phyloP scores from a whole-genome alignment of 306 rosid genomes.

The Nissolia schottii region DNA sequence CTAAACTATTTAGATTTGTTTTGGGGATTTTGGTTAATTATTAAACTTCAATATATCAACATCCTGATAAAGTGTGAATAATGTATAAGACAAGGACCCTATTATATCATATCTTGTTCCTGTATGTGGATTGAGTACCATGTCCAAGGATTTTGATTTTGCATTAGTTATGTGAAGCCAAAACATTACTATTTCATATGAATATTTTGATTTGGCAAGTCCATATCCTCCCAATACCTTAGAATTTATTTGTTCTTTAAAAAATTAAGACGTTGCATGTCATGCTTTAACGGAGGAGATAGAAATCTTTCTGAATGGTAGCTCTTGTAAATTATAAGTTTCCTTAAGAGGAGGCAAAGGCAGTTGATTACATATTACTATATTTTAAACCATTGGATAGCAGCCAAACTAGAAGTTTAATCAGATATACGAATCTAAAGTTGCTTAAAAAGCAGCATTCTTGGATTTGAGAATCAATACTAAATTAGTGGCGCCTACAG shows the following conservation, averaged over 20 bases:
- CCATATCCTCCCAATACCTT: constrained; percentile 1
- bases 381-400: neutral
- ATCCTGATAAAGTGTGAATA: neutral
- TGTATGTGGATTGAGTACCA: neutral
- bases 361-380: neutral
- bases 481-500: neutral
- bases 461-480: constrained; percentile 9
- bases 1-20: neutral
- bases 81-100: neutral
- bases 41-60: neutral
- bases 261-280: neutral
- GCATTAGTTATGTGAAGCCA: neutral
- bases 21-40: neutral
- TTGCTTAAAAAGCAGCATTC: constrained; percentile 8
- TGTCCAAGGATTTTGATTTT: constrained; percentile 10
- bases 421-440: constrained; percentile 25
- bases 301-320: neutral
- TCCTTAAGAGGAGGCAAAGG: constrained; percentile 29
- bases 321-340: constrained; percentile 8
- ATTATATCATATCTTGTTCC: constrained; percentile 9
- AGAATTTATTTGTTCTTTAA: neutral
- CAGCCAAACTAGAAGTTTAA: constrained; percentile 13
- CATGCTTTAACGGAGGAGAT: neutral
- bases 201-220: no score
- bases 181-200: no score